Percentiles rank a stretch among this genome's conserved stretches.
Conservation (phyloP, 2,329 filamentous ascomycete genomes). For the Leptographium flavum region DNA sequence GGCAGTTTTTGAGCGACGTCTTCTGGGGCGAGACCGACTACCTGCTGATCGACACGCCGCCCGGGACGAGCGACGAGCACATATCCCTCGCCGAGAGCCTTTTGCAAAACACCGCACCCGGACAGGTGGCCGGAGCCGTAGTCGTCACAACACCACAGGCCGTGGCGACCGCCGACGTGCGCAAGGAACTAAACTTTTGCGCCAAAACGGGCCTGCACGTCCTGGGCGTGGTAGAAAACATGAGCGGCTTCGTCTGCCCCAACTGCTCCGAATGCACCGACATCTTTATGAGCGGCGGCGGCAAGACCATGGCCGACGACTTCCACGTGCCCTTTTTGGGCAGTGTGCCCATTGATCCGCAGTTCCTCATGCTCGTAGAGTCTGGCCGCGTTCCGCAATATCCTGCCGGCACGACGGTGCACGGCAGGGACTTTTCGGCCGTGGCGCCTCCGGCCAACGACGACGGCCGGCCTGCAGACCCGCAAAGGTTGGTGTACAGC, state of each 20-base stretch:
- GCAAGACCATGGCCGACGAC: constrained; percentile 75
- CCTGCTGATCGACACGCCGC: constrained; percentile 87
- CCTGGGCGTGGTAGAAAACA: constrained; percentile 90
- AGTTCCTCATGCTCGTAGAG: constrained; percentile 79
- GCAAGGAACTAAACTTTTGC: constrained; percentile 91
- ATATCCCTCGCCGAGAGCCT: constrained; percentile 87
- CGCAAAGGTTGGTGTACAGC: constrained; percentile 48
- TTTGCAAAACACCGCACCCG: constrained; percentile 44
- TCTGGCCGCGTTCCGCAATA: constrained; percentile 52
- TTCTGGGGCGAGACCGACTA: constrained; percentile 83
- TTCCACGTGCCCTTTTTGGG: constrained; percentile 76
- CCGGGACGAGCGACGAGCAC: constrained; percentile 92
- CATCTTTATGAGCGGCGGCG: constrained; percentile 84
- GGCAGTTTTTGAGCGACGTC: constrained; percentile 87
- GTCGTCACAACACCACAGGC: constrained; percentile 95
- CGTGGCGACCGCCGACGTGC: constrained; percentile 82
- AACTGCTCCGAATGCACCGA: constrained; percentile 78
- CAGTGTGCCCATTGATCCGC: constrained; percentile 79
- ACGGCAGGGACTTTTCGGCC: constrained; percentile 38
- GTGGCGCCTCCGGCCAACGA: not conserved
- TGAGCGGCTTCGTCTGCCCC: constrained; percentile 81
- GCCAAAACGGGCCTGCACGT: constrained; percentile 65
- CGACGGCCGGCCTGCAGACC: constrained; percentile 3
- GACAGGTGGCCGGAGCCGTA: constrained; percentile 72
- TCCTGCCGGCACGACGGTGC: constrained; percentile 50